Conservation (phyloP, 2,329 filamentous ascomycete species). For the Diaporthe aspalathi region DNA sequence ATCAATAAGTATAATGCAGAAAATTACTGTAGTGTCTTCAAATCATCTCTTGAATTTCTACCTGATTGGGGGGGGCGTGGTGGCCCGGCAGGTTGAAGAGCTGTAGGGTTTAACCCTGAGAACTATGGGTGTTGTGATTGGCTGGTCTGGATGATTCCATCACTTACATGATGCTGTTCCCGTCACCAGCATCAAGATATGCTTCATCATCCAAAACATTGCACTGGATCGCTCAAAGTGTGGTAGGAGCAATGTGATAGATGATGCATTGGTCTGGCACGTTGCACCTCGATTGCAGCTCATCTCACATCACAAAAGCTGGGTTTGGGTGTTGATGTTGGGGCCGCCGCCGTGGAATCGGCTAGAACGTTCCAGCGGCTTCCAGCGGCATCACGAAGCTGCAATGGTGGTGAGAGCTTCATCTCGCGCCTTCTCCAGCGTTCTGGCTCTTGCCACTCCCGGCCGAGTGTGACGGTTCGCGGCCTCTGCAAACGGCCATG, state of each 20-base stretch:
- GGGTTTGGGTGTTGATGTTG: neutral
- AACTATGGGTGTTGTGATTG: neutral
- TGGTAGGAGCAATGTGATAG: neutral
- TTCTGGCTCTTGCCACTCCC: neutral
- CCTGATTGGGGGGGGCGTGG: neutral
- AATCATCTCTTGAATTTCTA: neutral
- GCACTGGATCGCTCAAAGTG: neutral
- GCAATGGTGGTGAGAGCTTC: conserved; percentile 34
- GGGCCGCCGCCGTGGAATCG: neutral
- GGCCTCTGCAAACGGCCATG: conserved; percentile 38
- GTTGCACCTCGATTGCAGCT: neutral
- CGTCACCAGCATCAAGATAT: neutral
- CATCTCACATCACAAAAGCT: neutral
- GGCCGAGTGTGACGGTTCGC: conserved; percentile 23
- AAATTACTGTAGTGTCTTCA: neutral
- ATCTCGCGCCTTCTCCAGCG: conserved; percentile 32
- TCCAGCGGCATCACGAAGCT: conserved; percentile 44
- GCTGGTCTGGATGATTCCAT: neutral
- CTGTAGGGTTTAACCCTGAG: neutral
- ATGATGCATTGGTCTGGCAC: neutral
- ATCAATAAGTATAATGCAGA: neutral
- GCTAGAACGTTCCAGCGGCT: conserved; percentile 47
- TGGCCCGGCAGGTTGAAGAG: too few relatives aligned
- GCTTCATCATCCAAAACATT: neutral
- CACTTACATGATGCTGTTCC: neutral